A percentile compares a stretch with the other conserved stretches of the same genome.
Evolutionary conservation across 257 asterid species (phyloP).

Genomic region (Handroanthus guayacan): DNA sequence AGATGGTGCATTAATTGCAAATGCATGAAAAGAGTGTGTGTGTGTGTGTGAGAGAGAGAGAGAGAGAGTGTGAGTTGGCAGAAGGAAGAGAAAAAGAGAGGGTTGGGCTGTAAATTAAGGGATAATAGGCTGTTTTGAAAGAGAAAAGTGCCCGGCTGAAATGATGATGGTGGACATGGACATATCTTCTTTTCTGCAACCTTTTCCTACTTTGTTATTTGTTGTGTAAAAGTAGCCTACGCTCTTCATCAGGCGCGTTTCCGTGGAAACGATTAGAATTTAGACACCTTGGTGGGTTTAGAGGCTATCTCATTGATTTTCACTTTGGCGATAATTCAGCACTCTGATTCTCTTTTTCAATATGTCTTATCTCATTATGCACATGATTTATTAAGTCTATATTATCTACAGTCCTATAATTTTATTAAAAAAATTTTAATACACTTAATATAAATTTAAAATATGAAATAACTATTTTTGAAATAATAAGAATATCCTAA

Average conservation of each 20-base stretch:
- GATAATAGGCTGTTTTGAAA: conserved; percentile 31
- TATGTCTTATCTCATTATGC: too few relatives aligned
- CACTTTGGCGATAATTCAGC: too few relatives aligned
- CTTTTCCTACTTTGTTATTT: conserved; percentile 39
- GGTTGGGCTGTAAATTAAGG: conserved; percentile 8
- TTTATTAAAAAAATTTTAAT: too few relatives aligned
- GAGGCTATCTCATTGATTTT: too few relatives aligned
- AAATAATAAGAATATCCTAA: too few relatives aligned
- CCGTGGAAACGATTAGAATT: not conserved
- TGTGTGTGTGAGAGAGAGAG: conserved; percentile 38
- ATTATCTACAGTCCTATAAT: too few relatives aligned
- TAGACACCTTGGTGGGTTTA: not conserved
- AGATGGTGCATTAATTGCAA: conserved; percentile 64
- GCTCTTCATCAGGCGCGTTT: conserved; percentile 38
- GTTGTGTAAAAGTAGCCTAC: conserved; percentile 28
- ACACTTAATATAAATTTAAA: too few relatives aligned
- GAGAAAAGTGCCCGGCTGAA: conserved; percentile 43
- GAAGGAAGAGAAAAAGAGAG: conserved; percentile 30
- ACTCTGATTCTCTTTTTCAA: too few relatives aligned
- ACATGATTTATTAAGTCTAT: too few relatives aligned
- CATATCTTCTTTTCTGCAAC: conserved; percentile 37
- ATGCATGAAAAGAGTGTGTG: conserved; percentile 65
- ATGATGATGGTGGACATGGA: conserved; percentile 54
- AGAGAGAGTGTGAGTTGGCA: conserved; percentile 38
- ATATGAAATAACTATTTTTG: too few relatives aligned